Conservation (phyloP, 2,329 filamentous ascomycete species). For the Leptographium galeiforme region DNA sequence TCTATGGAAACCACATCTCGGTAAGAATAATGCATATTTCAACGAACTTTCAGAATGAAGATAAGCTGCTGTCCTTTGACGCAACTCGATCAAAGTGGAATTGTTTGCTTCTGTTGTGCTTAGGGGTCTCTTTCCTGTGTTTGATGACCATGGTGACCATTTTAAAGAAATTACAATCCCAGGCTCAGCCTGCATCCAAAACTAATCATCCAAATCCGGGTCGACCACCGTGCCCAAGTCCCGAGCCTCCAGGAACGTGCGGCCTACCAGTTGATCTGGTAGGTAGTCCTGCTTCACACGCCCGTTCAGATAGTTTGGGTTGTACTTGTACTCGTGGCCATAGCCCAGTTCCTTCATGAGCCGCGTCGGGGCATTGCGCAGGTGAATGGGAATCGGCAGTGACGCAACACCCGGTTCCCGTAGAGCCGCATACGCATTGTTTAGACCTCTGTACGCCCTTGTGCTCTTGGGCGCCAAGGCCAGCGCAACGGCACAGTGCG, state of each 20-base stretch:
- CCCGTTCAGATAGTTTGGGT: constrained; percentile 76
- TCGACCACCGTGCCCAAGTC: constrained; percentile 74
- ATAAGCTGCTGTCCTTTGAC: no score
- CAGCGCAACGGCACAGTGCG: constrained; percentile 74
- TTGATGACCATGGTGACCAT: no score
- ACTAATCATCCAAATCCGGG: constrained; percentile 37
- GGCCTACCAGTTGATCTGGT: constrained; percentile 59
- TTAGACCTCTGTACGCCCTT: constrained; percentile 67
- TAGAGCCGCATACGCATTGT: constrained; percentile 66
- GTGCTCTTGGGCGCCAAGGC: constrained; percentile 76
- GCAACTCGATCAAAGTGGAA: no score
- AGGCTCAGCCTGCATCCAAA: no score
- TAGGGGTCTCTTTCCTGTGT: no score
- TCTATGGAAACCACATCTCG: no score
- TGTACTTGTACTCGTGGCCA: constrained; percentile 90
- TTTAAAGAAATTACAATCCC: no score
- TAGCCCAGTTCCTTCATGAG: constrained; percentile 90
- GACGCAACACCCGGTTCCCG: constrained; percentile 71
- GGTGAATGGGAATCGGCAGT: constrained; percentile 71
- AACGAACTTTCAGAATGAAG: no score
- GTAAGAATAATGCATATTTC: no score
- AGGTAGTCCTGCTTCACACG: constrained; percentile 79
- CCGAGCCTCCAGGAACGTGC: constrained; percentile 62
- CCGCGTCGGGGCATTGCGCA: constrained; percentile 83
- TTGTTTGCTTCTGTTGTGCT: no score